Conservation (phyloP, 139 green algal genomes). For the Limnomonas spitsbergensis region DNA sequence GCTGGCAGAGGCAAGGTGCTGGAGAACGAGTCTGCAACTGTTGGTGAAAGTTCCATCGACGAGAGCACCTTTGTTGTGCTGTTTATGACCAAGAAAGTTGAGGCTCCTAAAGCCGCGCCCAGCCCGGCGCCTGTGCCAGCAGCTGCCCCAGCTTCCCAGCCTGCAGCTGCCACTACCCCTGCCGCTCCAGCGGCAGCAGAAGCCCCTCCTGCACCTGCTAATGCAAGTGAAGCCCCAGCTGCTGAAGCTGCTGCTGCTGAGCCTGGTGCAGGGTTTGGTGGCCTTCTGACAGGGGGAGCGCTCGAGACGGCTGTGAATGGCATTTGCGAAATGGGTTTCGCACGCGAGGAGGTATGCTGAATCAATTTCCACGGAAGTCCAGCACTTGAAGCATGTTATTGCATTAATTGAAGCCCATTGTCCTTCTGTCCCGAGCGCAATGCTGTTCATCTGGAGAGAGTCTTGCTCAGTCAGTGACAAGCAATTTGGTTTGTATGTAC, state of each 20-base stretch:
- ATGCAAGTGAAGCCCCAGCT: slow-evolving; percentile 13
- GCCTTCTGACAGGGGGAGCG: slow-evolving; percentile 64
- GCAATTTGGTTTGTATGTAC: too few relatives aligned
- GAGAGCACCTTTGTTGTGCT: slow-evolving; percentile 91
- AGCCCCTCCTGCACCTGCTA: slow-evolving; percentile 16
- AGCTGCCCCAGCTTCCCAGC: slow-evolving; percentile 28
- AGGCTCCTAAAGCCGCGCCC: slow-evolving; percentile 37
- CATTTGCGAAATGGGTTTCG: slow-evolving; percentile 95
- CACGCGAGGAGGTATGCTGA: slow-evolving; percentile 60
- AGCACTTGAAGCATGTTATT: too few relatives aligned
- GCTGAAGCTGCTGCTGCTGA: too few relatives aligned
- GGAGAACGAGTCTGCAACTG: slow-evolving; percentile 70
- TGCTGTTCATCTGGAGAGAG: too few relatives aligned
- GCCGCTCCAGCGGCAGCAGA: slow-evolving; percentile 23
- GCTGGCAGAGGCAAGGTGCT: slow-evolving; percentile 64
- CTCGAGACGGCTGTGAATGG: slow-evolving; percentile 68
- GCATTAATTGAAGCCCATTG: too few relatives aligned
- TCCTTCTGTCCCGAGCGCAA: too few relatives aligned
- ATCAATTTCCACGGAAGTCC: too few relatives aligned
- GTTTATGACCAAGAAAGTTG: slow-evolving; percentile 60
- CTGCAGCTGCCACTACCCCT: slow-evolving; percentile 26
- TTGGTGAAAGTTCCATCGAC: slow-evolving; percentile 70
- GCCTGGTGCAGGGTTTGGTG: slow-evolving; percentile 15
- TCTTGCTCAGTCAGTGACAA: too few relatives aligned
- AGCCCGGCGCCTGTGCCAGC: slow-evolving; percentile 22